Evolutionary conservation across 768 basidiomycete species (phyloP).

Genomic region (Russula dissimulans): DNA sequence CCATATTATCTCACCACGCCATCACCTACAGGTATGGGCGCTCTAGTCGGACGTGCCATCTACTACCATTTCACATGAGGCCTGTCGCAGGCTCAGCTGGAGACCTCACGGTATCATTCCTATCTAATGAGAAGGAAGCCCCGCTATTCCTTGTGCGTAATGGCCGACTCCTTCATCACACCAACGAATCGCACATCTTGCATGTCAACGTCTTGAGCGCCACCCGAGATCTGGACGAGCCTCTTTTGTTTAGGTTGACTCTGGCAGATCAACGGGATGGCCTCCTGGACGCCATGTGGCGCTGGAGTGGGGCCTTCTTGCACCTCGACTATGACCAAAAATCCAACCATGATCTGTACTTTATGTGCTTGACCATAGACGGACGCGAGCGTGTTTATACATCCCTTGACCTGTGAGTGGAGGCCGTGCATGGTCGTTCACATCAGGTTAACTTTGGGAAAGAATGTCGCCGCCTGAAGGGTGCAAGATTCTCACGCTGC

Average conservation of each 20-base stretch:
- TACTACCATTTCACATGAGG: background rate
- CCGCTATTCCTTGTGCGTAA: constrained; percentile 47
- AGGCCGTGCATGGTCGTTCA: background rate
- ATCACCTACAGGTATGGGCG: background rate
- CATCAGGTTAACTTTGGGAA: background rate
- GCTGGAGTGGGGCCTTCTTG: constrained; percentile 48
- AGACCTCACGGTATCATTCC: constrained; percentile 37
- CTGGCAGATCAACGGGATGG: constrained; percentile 32
- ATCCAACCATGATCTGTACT: constrained; percentile 37
- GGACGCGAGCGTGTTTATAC: background rate
- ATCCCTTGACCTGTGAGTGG: constrained; percentile 1
- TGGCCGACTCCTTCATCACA: constrained; percentile 42
- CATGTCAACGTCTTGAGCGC: constrained; percentile 47
- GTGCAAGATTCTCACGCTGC: constrained; percentile 37
- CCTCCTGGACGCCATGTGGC: constrained; percentile 39
- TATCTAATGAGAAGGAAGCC: constrained; percentile 23
- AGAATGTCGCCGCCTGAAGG: constrained; percentile 29
- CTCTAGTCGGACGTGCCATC: background rate
- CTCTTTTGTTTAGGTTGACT: constrained; percentile 24
- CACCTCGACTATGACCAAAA: constrained; percentile 33
- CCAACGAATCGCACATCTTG: constrained; percentile 47
- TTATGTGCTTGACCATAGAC: background rate
- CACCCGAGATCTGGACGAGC: background rate
- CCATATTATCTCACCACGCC: background rate
- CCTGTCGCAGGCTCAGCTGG: constrained; percentile 34